Evolutionary conservation across 2,329 filamentous ascomycete genomes (phyloP).

Genomic region (Grosmannia huntii): DNA sequence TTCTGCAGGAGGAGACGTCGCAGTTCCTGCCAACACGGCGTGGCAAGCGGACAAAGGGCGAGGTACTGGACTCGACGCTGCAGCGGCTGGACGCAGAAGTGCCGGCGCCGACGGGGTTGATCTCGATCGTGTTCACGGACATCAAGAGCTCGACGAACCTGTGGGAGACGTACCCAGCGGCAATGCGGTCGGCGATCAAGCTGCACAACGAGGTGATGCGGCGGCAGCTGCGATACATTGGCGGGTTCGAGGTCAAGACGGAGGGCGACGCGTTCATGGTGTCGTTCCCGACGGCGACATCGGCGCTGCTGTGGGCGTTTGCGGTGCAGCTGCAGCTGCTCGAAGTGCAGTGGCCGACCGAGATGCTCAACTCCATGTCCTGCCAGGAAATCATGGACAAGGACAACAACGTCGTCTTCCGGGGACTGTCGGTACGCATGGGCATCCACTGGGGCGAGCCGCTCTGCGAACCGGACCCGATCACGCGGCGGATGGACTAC

Average conservation of each 20-base stretch:
- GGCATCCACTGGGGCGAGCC: slow-evolving; percentile 92
- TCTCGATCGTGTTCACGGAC: slow-evolving; percentile 93
- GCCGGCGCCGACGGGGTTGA: slow-evolving; percentile 76
- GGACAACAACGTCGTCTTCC: slow-evolving; percentile 82
- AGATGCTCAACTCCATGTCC: slow-evolving; percentile 76
- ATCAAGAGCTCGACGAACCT: slow-evolving; percentile 96
- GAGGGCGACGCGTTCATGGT: slow-evolving; percentile 99
- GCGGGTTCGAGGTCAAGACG: slow-evolving; percentile 97
- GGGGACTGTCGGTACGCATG: slow-evolving; percentile 91
- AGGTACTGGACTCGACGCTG: slow-evolving; percentile 73
- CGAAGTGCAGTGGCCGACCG: slow-evolving; percentile 83
- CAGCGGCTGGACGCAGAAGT: slow-evolving; percentile 82
- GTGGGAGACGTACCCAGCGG: slow-evolving; percentile 90
- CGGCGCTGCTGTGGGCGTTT: slow-evolving; percentile 91
- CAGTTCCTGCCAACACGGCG: slow-evolving; percentile 41
- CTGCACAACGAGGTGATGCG: slow-evolving; percentile 97
- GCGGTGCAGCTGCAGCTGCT: slow-evolving; percentile 81
- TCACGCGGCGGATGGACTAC: slow-evolving; percentile 97
- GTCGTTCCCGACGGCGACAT: slow-evolving; percentile 90
- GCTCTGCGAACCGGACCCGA: slow-evolving; percentile 88
- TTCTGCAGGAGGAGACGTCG: slow-evolving; percentile 53
- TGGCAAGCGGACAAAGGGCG: slow-evolving; percentile 48
- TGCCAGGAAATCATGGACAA: slow-evolving; percentile 74
- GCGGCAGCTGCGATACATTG: slow-evolving; percentile 80
- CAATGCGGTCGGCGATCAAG: slow-evolving; percentile 94